Conservation (phyloP, 805 yeast genomes). For the Metschnikowia gelsemii region DNA sequence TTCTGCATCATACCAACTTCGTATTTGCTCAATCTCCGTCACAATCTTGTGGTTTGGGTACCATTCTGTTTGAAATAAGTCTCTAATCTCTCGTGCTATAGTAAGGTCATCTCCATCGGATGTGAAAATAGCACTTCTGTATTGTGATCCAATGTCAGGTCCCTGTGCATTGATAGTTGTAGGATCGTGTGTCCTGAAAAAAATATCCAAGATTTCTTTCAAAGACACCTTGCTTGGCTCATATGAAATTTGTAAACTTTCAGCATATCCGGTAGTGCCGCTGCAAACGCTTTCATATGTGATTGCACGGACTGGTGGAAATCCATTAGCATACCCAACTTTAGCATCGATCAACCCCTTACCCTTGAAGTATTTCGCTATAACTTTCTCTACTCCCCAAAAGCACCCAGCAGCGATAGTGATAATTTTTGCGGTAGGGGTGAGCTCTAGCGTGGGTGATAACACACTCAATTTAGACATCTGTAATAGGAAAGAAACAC, state of each 20-base stretch:
- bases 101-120: slow-evolving; percentile 52
- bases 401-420: slow-evolving; percentile 65
- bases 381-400: slow-evolving; percentile 89
- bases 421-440: slow-evolving; percentile 34
- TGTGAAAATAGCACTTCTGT: slow-evolving; percentile 78
- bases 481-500: not conserved
- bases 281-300: slow-evolving; percentile 69
- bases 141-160: slow-evolving; percentile 85
- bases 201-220: slow-evolving; percentile 70
- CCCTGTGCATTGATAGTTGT: slow-evolving; percentile 84
- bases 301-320: slow-evolving; percentile 44
- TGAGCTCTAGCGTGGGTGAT: slow-evolving; percentile 37
- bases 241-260: slow-evolving; percentile 77
- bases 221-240: slow-evolving; percentile 65
- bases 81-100: slow-evolving; percentile 46
- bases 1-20: slow-evolving; percentile 88
- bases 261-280: slow-evolving; percentile 77
- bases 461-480: slow-evolving; percentile 14
- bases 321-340: slow-evolving; percentile 92
- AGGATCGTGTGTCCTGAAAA: slow-evolving; percentile 93
- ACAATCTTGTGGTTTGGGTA: slow-evolving; percentile 66
- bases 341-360: slow-evolving; percentile 70
- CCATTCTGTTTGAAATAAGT: slow-evolving; percentile 68
- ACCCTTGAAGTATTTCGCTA: slow-evolving; percentile 61
- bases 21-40: slow-evolving; percentile 67